These are phyloP conservation scores for Eucalyptus marginata DNA, from an alignment of 345 rosid species.

Conservation along the genomic window DNA sequence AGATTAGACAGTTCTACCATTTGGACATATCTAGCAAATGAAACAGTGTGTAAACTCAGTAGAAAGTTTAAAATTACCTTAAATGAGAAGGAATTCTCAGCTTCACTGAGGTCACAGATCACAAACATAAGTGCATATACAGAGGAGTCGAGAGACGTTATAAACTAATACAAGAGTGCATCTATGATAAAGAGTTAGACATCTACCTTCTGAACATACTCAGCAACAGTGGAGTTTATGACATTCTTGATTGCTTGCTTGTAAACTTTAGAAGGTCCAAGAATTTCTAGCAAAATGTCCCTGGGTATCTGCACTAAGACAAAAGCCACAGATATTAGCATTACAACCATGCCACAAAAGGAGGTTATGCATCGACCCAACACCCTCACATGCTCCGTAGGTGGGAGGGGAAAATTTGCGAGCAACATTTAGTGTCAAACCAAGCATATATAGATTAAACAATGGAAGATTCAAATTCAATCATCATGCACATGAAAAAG, in stretches of 20 bases:
- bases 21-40: background rate
- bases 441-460: background rate
- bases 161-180: background rate
- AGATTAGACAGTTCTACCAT: background rate
- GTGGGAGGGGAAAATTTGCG: background rate
- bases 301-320: conserved; percentile 51
- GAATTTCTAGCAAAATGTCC: conserved; percentile 68
- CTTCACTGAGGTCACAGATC: background rate
- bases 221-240: conserved; percentile 57
- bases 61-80: background rate
- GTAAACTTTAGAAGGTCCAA: conserved; percentile 76
- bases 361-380: background rate
- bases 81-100: background rate
- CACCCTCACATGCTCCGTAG: background rate
- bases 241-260: conserved; percentile 62
- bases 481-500: background rate
- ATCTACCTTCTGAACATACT: conserved; percentile 69
- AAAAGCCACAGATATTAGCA: background rate
- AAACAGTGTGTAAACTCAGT: background rate
- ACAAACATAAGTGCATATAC: background rate
- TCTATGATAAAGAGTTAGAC: background rate
- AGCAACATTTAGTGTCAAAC: background rate
- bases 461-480: background rate
- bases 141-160: background rate
- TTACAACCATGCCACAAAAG: background rate